Base-by-base conservation (phyloP, 129 eudicot species). In the Lonicera japonica region DNA sequence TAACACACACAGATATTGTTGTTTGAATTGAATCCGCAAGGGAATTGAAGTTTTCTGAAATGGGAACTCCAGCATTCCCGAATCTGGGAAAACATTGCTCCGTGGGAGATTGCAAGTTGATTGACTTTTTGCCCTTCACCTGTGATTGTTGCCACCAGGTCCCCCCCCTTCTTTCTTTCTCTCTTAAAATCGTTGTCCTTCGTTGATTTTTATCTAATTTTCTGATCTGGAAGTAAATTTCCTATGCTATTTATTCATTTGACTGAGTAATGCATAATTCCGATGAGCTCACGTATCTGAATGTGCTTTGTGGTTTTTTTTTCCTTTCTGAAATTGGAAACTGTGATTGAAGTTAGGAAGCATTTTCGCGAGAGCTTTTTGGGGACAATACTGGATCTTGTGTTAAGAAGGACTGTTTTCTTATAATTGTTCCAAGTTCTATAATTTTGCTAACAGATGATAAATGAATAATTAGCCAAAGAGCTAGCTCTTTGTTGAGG, bases 1-100 rank as follows among this genome's bases (percentile, higher is more conserved):
- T 16, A 16, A 29, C 8, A 46, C 11, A 21, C 16, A 14, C 56
- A 14, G 21, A 34, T 68, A n/a, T 14, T 25, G 5, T 39, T 10
- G 25, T 4, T 15, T 13, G 15, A 11, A 21, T 29, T n/a, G n/a
- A n/a, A 29, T 6, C 36, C 36, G 6, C 4, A 29, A 6, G 54
- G 20, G 23, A 18, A 50, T 14, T 48, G 24, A 8, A 47, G 16
- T 19, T 46, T 23, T 43, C 25, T 11, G 62, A 18, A 57, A 91
- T 91, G 98, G 98, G 98, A 11, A 92, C 98, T 8, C 98, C 98
- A 23, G 98, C 83, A 38, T 84, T 92, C 63, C 98, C 98, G 21
- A 77, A 87, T 71, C 74, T 92, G 8, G 98, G 98, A 11, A 84
- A 92, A 60, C 98, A 92, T 75, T 92, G 98, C 78, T 72, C 67